Evolutionary conservation across 2,329 filamentous ascomycete genomes (phyloP).

Genomic region (Colletotrichum sidae): DNA sequence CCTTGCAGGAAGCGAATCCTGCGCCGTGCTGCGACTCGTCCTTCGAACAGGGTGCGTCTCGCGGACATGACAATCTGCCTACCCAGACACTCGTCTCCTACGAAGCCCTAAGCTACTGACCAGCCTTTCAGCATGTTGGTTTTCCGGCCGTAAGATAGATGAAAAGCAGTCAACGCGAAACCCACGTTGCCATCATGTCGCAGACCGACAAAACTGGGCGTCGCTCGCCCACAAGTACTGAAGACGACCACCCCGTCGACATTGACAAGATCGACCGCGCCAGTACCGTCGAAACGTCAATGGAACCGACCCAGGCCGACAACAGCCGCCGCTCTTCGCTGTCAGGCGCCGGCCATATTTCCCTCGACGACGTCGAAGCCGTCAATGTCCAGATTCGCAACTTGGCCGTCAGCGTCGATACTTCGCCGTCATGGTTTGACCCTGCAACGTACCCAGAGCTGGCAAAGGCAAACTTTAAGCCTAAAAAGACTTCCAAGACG

Average conservation of each 20-base stretch:
- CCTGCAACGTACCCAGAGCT: conserved; percentile 59
- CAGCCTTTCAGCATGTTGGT: too few relatives aligned
- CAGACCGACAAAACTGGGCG: background rate
- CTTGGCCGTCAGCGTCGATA: conserved; percentile 68
- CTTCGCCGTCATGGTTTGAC: conserved; percentile 65
- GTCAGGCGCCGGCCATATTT: conserved; percentile 51
- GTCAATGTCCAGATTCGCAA: conserved; percentile 66
- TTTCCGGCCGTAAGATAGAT: too few relatives aligned
- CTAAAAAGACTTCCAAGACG: conserved; percentile 54
- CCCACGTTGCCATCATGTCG: conserved; percentile 3
- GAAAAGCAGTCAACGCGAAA: too few relatives aligned
- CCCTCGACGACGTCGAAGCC: conserved; percentile 65
- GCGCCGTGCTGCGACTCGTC: too few relatives aligned
- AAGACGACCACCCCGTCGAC: conserved; percentile 36
- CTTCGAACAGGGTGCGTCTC: too few relatives aligned
- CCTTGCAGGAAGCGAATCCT: too few relatives aligned
- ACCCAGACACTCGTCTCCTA: too few relatives aligned
- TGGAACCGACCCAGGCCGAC: conserved; percentile 40
- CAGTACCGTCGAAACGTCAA: conserved; percentile 48
- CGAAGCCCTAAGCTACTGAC: too few relatives aligned
- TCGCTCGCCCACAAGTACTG: background rate
- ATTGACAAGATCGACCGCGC: conserved; percentile 47
- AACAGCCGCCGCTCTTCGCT: conserved; percentile 43
- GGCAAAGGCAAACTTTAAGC: conserved; percentile 51
- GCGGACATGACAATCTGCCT: too few relatives aligned